Percentiles rank a stretch among this genome's conserved stretches.
phyloP scores from a whole-genome alignment of 805 yeast genomes.

The Candida dajiaensis region DNA sequence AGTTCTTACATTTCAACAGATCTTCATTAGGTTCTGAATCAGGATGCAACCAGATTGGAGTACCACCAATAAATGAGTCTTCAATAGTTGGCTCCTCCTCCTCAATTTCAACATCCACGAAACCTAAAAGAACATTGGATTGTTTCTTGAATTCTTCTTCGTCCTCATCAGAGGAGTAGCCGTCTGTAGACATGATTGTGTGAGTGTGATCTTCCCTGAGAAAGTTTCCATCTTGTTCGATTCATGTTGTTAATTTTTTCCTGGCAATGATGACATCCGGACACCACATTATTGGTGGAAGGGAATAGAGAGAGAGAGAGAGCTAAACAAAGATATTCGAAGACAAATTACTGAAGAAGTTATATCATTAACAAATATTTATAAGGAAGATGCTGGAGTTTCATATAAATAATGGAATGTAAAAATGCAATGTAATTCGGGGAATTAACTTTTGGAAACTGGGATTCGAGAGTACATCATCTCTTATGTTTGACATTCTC shows the following conservation, averaged over 20 bases:
- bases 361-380: neutral
- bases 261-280: neutral
- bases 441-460: neutral
- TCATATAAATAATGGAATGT: neutral
- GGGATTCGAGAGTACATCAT: constrained; percentile 1
- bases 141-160: constrained; percentile 22
- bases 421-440: neutral
- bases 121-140: constrained; percentile 51
- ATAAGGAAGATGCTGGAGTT: neutral
- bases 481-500: constrained; percentile 16
- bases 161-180: constrained; percentile 51
- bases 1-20: constrained; percentile 57
- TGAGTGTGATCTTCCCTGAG: neutral
- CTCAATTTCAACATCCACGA: constrained; percentile 51
- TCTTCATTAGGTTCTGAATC: constrained; percentile 50
- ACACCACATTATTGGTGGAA: neutral
- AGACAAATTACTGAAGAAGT: neutral
- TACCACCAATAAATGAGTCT: constrained; percentile 82
- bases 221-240: neutral
- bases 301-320: neutral
- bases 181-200: constrained; percentile 14
- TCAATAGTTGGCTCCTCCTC: constrained; percentile 40
- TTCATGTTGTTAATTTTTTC: neutral
- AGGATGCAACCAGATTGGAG: constrained; percentile 64
- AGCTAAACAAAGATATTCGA: no score